Evolutionary conservation across 495 filamentous ascomycete species (phyloP).

Genomic region (Xylaria palmicola): DNA sequence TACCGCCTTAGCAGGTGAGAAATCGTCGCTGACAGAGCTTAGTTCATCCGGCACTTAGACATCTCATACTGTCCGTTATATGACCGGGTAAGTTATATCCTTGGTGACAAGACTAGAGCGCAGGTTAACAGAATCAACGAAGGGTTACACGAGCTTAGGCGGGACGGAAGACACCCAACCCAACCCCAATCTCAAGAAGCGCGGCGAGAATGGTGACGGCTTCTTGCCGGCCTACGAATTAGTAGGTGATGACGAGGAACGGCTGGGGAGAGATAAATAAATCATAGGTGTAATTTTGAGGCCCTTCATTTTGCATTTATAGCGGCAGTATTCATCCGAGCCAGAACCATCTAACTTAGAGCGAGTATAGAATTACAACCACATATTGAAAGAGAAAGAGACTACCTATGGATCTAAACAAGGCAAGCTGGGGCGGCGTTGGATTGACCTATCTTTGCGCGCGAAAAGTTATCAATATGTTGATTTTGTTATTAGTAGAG

Average conservation of each 20-base stretch:
- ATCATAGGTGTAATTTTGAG: not conserved
- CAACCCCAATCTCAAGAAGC: constrained; percentile 68
- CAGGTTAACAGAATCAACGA: constrained; percentile 7
- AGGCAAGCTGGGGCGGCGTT: too few species aligned
- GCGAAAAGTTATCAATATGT: too few species aligned
- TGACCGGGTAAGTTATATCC: constrained; percentile 48
- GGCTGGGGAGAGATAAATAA: constrained; percentile 71
- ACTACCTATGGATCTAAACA: too few species aligned
- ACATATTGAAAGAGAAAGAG: not conserved
- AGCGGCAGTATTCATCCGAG: not conserved
- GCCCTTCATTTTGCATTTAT: not conserved
- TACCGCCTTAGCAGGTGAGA: not conserved
- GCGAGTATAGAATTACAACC: constrained; percentile 11
- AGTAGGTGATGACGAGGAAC: constrained; percentile 78
- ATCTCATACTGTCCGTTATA: constrained; percentile 85
- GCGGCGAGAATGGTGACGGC: constrained; percentile 24
- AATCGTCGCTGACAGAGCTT: constrained; percentile 18
- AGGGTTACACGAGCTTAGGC: constrained; percentile 81
- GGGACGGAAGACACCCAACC: constrained; percentile 87
- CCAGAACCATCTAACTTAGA: not conserved
- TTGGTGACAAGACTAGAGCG: not conserved
- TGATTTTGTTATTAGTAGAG: too few species aligned
- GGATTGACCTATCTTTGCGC: too few species aligned
- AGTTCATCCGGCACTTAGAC: constrained; percentile 79
- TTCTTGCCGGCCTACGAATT: constrained; percentile 88